Conservation (phyloP, 2,329 filamentous ascomycete species). For the Alternaria triticimaculans region DNA sequence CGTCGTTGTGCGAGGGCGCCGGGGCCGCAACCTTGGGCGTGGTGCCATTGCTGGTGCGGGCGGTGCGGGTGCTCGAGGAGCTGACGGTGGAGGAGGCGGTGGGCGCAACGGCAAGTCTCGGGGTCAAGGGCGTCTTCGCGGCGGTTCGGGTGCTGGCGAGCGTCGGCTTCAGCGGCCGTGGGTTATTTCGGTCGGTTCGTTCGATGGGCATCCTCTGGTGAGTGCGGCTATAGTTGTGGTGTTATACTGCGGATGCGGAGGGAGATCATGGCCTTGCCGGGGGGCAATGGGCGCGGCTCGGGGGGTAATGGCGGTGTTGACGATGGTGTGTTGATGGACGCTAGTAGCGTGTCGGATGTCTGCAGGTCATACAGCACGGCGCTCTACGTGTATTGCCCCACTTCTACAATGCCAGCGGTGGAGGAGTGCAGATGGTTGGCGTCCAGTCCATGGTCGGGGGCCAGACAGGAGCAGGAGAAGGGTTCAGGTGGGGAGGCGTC, state of each 20-base stretch:
- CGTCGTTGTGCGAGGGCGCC: slow-evolving; percentile 55
- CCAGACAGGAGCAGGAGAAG: slow-evolving; percentile 17
- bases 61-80: slow-evolving; percentile 38
- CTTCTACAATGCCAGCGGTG: slow-evolving; percentile 20
- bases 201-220: slow-evolving; percentile 48
- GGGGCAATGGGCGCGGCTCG: slow-evolving; percentile 36
- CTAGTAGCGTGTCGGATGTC: slow-evolving; percentile 16
- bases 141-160: slow-evolving; percentile 66
- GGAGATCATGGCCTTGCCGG: slow-evolving; percentile 38
- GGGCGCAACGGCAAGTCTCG: slow-evolving; percentile 59
- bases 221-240: slow-evolving; percentile 21
- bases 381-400: slow-evolving; percentile 13
- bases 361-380: slow-evolving; percentile 25
- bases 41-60: slow-evolving; percentile 35
- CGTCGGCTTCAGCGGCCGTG: slow-evolving; percentile 71
- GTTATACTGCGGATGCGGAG: slow-evolving; percentile 20
- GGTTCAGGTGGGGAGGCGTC: slow-evolving; percentile 14
- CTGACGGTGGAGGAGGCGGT: slow-evolving; percentile 33
- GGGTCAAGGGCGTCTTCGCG: slow-evolving; percentile 63
- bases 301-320: slow-evolving; percentile 29
- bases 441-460: slow-evolving; percentile 28
- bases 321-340: slow-evolving; percentile 26
- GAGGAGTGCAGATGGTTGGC: slow-evolving; percentile 7
- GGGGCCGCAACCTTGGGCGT: slow-evolving; percentile 42
- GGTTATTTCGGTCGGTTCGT: slow-evolving; percentile 56